Conservation (phyloP, 306 rosid genomes). For the Quercus ilex region DNA sequence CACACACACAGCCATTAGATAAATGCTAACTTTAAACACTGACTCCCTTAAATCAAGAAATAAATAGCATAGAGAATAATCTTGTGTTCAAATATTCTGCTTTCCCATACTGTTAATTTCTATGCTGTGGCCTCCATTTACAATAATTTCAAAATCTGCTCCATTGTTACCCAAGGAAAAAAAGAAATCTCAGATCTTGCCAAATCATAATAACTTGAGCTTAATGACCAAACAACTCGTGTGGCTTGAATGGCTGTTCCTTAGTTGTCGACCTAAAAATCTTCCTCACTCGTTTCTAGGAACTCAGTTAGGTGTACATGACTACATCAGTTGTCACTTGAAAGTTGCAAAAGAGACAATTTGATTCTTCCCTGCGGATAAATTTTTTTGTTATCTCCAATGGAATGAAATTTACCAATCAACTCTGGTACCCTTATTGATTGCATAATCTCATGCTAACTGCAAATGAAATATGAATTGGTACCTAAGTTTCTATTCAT, state of each 20-base stretch:
- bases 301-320: too few species aligned
- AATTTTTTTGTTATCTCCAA: too few species aligned
- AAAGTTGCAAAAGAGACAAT: not conserved
- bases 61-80: not conserved
- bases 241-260: not conserved
- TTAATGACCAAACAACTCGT: not conserved
- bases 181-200: not conserved
- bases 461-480: not conserved
- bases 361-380: not conserved
- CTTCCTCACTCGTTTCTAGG: too few species aligned
- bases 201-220: not conserved
- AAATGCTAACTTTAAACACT: not conserved
- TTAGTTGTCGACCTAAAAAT: too few species aligned
- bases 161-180: not conserved
- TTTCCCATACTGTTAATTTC: not conserved
- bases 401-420: too few species aligned
- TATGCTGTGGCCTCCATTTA: not conserved
- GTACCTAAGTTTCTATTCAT: not conserved
- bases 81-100: not conserved
- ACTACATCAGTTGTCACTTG: not conserved
- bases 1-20: not conserved
- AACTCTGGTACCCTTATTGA: too few species aligned
- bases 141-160: not conserved
- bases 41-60: not conserved
- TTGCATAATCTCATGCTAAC: not conserved